Conservation (phyloP, 2,329 filamentous ascomycete genomes). For the Pseudogymnoascus sp. region DNA sequence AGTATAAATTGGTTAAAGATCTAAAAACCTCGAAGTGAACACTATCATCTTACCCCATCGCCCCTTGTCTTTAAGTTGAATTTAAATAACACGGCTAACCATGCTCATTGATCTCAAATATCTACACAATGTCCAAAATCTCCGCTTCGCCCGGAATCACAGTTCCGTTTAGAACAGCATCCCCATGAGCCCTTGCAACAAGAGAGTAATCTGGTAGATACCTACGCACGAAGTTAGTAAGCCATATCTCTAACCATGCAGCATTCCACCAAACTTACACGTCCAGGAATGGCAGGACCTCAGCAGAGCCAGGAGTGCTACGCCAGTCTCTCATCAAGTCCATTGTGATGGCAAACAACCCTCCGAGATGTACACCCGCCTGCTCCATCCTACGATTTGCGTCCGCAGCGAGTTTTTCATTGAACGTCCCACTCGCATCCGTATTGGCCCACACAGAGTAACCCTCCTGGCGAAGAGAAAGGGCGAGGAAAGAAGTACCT, state of each 20-base stretch:
- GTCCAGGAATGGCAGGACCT: slow-evolving; percentile 60
- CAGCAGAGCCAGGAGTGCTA: slow-evolving; percentile 41
- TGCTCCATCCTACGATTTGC: slow-evolving; percentile 61
- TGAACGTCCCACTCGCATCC: slow-evolving; percentile 64
- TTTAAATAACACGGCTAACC: neutral
- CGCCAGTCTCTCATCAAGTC: slow-evolving; percentile 29
- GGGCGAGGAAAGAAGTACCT: slow-evolving; percentile 64
- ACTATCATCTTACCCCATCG: neutral
- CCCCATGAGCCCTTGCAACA: slow-evolving; percentile 55
- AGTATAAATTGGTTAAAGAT: neutral
- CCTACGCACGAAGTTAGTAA: slow-evolving; percentile 19
- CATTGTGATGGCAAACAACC: slow-evolving; percentile 28
- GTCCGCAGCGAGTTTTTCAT: slow-evolving; percentile 52
- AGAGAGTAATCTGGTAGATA: slow-evolving; percentile 61
- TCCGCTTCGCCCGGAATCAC: slow-evolving; percentile 48
- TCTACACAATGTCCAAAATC: slow-evolving; percentile 15
- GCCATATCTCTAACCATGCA: neutral
- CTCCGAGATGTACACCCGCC: slow-evolving; percentile 53
- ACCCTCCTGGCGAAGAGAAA: slow-evolving; percentile 64
- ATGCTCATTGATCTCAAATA: neutral
- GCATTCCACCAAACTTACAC: slow-evolving; percentile 30
- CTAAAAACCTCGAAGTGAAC: neutral
- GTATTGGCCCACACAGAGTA: slow-evolving; percentile 70
- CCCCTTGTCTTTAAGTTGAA: neutral
- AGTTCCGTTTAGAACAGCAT: slow-evolving; percentile 54